Conservation (phyloP, 192 early-diverging fungal genomes). For the Coemansia aciculifera region DNA sequence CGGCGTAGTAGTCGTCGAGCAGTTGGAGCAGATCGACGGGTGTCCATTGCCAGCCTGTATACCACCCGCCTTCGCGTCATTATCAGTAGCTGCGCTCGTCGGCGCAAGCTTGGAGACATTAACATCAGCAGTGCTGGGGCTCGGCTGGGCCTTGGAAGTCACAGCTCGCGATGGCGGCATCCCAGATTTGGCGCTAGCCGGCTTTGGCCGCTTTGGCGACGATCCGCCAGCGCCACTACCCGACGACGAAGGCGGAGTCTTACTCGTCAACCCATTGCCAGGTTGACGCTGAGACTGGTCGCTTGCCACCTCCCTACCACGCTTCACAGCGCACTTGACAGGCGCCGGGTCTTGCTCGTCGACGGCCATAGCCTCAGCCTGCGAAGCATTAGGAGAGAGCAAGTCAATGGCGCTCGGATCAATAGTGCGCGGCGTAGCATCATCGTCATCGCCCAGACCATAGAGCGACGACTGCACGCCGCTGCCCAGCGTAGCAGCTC, state of each 20-base stretch:
- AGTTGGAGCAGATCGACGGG: slow-evolving; percentile 71
- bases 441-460: slow-evolving; percentile 14
- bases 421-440: slow-evolving; percentile 42
- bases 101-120: not conserved
- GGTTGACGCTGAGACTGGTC: not conserved
- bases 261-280: not conserved
- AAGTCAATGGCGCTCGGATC: slow-evolving; percentile 50
- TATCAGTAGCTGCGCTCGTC: not conserved
- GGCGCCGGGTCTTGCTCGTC: not conserved
- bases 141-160: not conserved
- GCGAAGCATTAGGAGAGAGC: slow-evolving; percentile 4
- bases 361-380: slow-evolving; percentile 9
- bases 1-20: slow-evolving; percentile 84
- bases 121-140: not conserved
- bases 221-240: not conserved
- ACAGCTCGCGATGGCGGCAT: not conserved
- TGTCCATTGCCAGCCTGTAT: slow-evolving; percentile 20
- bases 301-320: not conserved
- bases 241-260: not conserved
- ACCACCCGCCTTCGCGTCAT: not conserved
- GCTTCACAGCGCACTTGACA: not conserved
- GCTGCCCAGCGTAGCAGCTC: slow-evolving; percentile 13
- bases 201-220: slow-evolving; percentile 10
- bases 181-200: not conserved
- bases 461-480: slow-evolving; percentile 18